Conservation (phyloP, 768 basidiomycete genomes). For the Albatrellus ellisii region DNA sequence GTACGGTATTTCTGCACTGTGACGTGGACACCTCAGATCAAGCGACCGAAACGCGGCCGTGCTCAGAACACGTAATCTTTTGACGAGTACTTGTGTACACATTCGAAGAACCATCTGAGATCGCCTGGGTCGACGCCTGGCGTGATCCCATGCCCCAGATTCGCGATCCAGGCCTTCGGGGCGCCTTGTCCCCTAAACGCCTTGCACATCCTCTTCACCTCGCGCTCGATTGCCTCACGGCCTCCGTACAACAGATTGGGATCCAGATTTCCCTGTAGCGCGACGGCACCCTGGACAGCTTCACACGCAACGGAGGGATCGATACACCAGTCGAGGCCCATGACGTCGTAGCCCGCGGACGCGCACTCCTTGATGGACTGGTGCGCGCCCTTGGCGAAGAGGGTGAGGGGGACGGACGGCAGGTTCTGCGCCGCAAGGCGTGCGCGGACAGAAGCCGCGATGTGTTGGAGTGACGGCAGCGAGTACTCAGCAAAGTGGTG, state of each 20-base stretch:
- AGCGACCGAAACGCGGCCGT: too few species aligned
- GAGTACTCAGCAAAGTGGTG: conserved; percentile 79
- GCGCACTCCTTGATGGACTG: conserved; percentile 39
- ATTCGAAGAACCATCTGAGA: conserved; percentile 82
- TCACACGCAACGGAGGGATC: conserved; percentile 60
- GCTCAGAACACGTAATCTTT: too few species aligned
- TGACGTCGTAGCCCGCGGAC: conserved; percentile 66
- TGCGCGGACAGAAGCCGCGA: conserved; percentile 53
- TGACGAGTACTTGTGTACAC: conserved; percentile 70
- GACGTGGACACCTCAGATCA: too few species aligned
- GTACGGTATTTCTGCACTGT: too few species aligned
- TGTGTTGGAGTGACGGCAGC: conserved; percentile 62
- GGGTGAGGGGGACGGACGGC: conserved; percentile 63
- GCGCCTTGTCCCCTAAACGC: conserved; percentile 48
- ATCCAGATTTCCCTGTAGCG: conserved; percentile 90
- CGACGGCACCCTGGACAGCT: conserved; percentile 46
- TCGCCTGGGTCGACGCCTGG: conserved; percentile 93
- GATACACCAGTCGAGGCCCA: conserved; percentile 88
- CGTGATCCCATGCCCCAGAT: conserved; percentile 95
- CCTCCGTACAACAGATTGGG: conserved; percentile 82
- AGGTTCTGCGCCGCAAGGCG: conserved; percentile 41
- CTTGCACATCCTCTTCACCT: conserved; percentile 72
- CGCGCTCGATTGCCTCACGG: conserved; percentile 68
- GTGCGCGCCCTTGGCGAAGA: conserved; percentile 92
- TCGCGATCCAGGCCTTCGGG: conserved; percentile 82